Conservation (phyloP, 148 eudicot genomes). For the Tetragonia tetragonoides region DNA sequence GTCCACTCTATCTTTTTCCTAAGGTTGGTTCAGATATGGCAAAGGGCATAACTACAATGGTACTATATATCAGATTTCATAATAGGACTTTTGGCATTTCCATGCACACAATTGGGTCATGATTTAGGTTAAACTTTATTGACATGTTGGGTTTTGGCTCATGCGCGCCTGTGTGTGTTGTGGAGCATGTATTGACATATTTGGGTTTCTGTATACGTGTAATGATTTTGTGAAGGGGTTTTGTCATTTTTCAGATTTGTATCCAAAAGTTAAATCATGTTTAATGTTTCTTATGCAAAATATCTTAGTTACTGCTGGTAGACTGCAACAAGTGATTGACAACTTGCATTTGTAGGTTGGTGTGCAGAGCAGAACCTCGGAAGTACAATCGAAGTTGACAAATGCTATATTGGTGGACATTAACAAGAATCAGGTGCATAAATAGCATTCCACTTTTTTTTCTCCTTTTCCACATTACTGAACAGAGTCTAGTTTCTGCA, state of each 20-base stretch:
- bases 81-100: neutral
- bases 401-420: slow-evolving; percentile 72
- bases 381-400: slow-evolving; percentile 76
- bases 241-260: neutral
- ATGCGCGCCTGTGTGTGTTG: neutral
- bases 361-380: slow-evolving; percentile 73
- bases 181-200: slow-evolving; percentile 2
- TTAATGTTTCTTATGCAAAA: neutral
- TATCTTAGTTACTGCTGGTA: neutral
- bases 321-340: slow-evolving; percentile 17
- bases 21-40: neutral
- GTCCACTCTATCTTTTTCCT: neutral
- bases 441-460: slow-evolving; percentile 4
- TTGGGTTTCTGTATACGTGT: neutral
- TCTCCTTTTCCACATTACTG: neutral
- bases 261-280: neutral
- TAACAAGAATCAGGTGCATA: slow-evolving; percentile 78
- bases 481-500: neutral
- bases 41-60: neutral
- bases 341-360: slow-evolving; percentile 62
- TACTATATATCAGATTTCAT: neutral
- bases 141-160: neutral
- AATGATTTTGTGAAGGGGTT: neutral
- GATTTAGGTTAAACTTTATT: neutral
- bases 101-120: neutral